phyloP scores from a whole-genome alignment of 1,139 yeast genomes.

The Nakaseomyces bracarensis region DNA sequence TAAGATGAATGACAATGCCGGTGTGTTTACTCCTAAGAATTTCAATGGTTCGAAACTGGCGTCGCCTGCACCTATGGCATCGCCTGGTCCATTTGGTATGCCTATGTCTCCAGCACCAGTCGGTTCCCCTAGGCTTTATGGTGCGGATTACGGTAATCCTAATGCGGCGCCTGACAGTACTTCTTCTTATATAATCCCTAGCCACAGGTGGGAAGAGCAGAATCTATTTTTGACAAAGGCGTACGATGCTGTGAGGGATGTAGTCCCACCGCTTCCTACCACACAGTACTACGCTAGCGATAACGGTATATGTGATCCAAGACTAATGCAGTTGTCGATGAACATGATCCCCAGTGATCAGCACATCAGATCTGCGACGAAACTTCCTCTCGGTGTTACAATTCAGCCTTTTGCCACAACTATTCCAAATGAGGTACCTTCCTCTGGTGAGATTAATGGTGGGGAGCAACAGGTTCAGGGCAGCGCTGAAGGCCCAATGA shows the following conservation, averaged over 20 bases:
- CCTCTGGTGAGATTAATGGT: conserved; percentile 7
- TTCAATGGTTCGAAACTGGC: background rate
- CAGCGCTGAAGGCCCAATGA: conserved; percentile 50
- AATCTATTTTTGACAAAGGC: conserved; percentile 39
- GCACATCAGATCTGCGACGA: conserved; percentile 58
- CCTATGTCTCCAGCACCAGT: conserved; percentile 8
- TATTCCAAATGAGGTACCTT: conserved; percentile 33
- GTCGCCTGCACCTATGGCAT: conserved; percentile 9
- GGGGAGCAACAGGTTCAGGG: background rate
- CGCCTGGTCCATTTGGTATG: conserved; percentile 9
- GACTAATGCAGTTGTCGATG: conserved; percentile 71
- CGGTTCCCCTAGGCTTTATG: conserved; percentile 6
- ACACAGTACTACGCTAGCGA: conserved; percentile 63
- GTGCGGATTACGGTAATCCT: background rate
- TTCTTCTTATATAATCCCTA: conserved; percentile 43
- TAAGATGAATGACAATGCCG: conserved; percentile 7
- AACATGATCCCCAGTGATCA: conserved; percentile 77
- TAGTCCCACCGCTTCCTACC: conserved; percentile 76
- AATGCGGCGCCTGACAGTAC: conserved; percentile 8
- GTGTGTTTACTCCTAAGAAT: conserved; percentile 4
- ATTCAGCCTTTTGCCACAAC: conserved; percentile 76
- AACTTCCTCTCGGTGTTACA: conserved; percentile 73
- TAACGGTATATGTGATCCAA: conserved; percentile 79
- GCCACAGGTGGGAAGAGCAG: conserved; percentile 49
- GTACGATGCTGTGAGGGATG: conserved; percentile 64